These are phyloP conservation scores for Epichloe festucae DNA, from an alignment of 2,329 filamentous ascomycete species.

Conservation along the genomic window DNA sequence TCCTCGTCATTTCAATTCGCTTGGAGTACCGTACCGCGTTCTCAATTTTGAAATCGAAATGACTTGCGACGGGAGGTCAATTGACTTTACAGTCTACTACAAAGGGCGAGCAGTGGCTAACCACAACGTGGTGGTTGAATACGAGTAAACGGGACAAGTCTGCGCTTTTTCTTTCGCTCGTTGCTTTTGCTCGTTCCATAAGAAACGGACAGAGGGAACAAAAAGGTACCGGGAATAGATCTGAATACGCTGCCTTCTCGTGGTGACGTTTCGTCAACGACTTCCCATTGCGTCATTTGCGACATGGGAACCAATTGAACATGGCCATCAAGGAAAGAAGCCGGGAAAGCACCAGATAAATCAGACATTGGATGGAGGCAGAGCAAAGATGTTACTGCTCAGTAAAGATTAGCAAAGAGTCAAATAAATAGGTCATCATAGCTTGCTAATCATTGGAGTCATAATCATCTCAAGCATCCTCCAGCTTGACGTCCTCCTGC, in stretches of 20 bases:
- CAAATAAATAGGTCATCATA: not conserved
- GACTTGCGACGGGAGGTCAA: conserved; percentile 1
- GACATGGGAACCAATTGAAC: not conserved
- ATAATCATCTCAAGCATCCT: conserved; percentile 3
- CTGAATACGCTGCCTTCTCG: not conserved
- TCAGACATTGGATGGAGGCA: not conserved
- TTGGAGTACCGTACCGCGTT: not conserved
- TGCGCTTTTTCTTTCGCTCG: too few relatives aligned
- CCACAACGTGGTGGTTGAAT: not conserved
- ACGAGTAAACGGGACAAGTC: not conserved
- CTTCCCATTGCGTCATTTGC: not conserved
- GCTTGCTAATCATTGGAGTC: conserved; percentile 1
- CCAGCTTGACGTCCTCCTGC: conserved; percentile 5
- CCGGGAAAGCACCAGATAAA: not conserved
- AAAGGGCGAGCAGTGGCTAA: not conserved
- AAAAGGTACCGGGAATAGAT: not conserved
- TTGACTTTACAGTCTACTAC: conserved; percentile 1
- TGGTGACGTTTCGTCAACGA: not conserved
- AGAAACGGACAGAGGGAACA: not conserved
- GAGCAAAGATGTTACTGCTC: not conserved
- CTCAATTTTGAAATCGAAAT: not conserved
- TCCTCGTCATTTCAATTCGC: not conserved
- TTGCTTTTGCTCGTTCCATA: too few relatives aligned
- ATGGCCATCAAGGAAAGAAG: not conserved
- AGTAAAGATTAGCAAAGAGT: not conserved